Evolutionary conservation across 1,284 basidiomycete species (phyloP).

Genomic region (Leccinum angustisporum): DNA sequence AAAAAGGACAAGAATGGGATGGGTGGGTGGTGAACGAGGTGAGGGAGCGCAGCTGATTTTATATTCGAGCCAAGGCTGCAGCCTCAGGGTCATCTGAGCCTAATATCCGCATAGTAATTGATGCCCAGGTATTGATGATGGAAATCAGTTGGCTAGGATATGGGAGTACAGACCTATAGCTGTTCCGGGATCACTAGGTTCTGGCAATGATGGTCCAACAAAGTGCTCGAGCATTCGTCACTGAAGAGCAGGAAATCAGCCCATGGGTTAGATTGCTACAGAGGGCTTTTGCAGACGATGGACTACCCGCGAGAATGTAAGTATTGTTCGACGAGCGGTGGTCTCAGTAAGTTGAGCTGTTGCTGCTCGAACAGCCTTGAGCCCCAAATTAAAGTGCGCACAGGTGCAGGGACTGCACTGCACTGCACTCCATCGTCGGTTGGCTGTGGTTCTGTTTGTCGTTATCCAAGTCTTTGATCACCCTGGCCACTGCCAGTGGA

Average conservation of each 20-base stretch:
- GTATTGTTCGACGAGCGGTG: neutral
- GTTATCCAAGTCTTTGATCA: neutral
- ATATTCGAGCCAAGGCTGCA: conserved; percentile 1
- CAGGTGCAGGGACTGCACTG: too few species aligned
- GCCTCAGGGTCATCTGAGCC: neutral
- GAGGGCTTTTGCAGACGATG: neutral
- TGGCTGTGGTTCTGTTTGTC: too few species aligned
- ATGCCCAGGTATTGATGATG: neutral
- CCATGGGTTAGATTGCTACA: neutral
- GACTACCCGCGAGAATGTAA: neutral
- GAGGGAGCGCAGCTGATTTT: neutral
- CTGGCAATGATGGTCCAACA: neutral
- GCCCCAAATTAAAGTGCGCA: too few species aligned
- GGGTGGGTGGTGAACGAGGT: neutral
- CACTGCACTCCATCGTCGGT: too few species aligned
- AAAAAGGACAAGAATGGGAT: neutral
- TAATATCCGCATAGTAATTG: neutral
- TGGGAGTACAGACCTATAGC: neutral
- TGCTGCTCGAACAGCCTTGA: neutral
- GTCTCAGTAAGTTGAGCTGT: neutral
- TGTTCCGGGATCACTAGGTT: neutral
- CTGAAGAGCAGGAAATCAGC: neutral
- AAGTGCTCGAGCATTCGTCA: neutral
- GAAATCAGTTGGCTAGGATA: neutral
- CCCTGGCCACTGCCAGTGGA: neutral